These are phyloP conservation scores for Limonium bicolor DNA, from an alignment of 148 eudicot species.

Conservation along the genomic window DNA sequence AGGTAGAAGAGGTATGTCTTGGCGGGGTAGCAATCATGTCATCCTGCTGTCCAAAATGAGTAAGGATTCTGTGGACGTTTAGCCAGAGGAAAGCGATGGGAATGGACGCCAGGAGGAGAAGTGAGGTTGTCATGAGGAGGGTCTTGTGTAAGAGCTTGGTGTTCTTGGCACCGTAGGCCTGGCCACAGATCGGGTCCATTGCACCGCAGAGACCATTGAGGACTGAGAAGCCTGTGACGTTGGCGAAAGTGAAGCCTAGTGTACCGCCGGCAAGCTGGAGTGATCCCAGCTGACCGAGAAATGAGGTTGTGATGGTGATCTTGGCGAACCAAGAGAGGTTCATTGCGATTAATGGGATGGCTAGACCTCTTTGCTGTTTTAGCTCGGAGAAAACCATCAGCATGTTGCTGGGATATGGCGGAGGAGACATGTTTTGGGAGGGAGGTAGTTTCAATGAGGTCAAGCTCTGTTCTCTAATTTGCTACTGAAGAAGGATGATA, in stretches of 20 bases:
- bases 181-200: constrained; percentile 97
- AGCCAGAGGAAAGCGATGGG: constrained; percentile 83
- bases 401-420: too few species aligned
- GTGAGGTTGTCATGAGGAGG: constrained; percentile 66
- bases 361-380: too few species aligned
- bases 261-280: constrained; percentile 87
- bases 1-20: constrained; percentile 54
- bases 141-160: constrained; percentile 70
- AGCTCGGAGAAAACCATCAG: too few species aligned
- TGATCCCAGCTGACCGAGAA: constrained; percentile 84
- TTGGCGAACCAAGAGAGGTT: too few species aligned
- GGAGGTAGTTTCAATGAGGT: too few species aligned
- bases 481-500: too few species aligned
- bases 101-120: constrained; percentile 45
- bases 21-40: constrained; percentile 45
- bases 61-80: constrained; percentile 57
- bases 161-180: constrained; percentile 81
- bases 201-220: constrained; percentile 96
- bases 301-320: too few species aligned
- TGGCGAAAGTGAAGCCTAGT: constrained; percentile 76
- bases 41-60: constrained; percentile 69
- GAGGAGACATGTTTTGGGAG: too few species aligned
- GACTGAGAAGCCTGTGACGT: constrained; percentile 93
- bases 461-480: too few species aligned
- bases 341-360: too few species aligned